Base-by-base conservation (phyloP, 2,329 filamentous ascomycete genomes). In the Hypoxylon sp. region DNA sequence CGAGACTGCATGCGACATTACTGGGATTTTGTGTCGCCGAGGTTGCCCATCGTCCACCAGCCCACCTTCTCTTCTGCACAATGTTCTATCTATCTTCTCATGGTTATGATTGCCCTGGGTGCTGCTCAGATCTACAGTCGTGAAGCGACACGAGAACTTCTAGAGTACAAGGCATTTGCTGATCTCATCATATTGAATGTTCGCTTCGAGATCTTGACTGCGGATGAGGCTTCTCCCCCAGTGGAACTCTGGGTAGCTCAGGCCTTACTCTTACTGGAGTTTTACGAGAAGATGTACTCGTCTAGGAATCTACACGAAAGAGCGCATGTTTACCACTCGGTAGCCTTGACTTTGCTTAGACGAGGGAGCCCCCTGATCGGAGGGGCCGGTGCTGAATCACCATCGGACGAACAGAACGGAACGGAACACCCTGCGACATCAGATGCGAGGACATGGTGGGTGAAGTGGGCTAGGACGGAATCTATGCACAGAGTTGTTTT, bases 251-350 rank as follows among this genome's bases (percentile, higher is more conserved):
- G 94, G 93, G 90, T 96, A 0, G 95, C 96, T 70, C 94, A 97
- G 77, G 90, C 94, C 0, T 82, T 97, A 49, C 81, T 98, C 1
- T 84, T 97, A 2, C 83, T 98, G 1, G 95, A 98, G 77, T 88
- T 95, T 3, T 97, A 95, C 75, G 94, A 98, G 81, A 98, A 97
- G 84, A 92, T 97, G 87, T 96, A 93, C 78, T 93, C 92, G 1
- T 94, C 93, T 0, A 87, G 93, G 46, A 87, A 89, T 14, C 84
- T 97, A 27, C 94, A 98, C 79, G 95, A 97, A 79, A 86, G 94
- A 72, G 92, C 94, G 0, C 93, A 97, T 74, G 96, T 97, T 40
- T 95, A 97, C 75, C 94, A 97, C 76, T 91, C 92, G 3, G 93
- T 93, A 0, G 95, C 93, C 0, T 83, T 97, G 60, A 97, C 93